These are phyloP conservation scores for Omphalotus guepiniiformis DNA, from an alignment of 768 basidiomycete species.

Conservation along the genomic window DNA sequence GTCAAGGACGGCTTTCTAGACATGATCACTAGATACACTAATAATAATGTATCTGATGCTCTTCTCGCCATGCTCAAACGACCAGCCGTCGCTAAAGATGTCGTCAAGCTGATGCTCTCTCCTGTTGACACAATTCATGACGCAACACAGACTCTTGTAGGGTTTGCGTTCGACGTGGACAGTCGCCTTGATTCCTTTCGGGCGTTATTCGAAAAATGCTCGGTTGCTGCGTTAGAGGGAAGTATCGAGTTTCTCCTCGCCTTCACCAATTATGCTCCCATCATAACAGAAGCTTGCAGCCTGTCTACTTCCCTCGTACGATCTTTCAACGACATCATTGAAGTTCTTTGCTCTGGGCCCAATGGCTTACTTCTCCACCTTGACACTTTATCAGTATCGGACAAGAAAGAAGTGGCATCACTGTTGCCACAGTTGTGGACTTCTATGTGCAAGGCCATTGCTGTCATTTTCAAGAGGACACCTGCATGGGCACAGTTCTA, in stretches of 20 bases:
- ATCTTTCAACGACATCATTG: constrained; percentile 89
- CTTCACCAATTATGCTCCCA: constrained; percentile 59
- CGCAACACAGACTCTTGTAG: constrained; percentile 75
- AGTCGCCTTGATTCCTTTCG: constrained; percentile 85
- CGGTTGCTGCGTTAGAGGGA: constrained; percentile 65
- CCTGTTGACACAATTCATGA: constrained; percentile 72
- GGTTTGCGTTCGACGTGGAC: constrained; percentile 87
- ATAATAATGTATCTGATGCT: constrained; percentile 50
- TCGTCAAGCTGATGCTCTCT: constrained; percentile 73
- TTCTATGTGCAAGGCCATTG: constrained; percentile 73
- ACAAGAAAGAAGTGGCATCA: constrained; percentile 42
- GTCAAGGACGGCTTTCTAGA: constrained; percentile 63
- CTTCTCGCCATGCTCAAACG: constrained; percentile 52
- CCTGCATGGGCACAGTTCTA: constrained; percentile 79
- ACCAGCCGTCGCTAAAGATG: constrained; percentile 52
- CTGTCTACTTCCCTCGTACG: constrained; percentile 88
- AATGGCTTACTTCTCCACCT: constrained; percentile 65
- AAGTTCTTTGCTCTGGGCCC: constrained; percentile 72
- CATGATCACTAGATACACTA: constrained; percentile 59
- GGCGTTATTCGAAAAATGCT: constrained; percentile 63
- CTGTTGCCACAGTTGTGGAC: constrained; percentile 74
- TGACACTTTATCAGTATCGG: constrained; percentile 43
- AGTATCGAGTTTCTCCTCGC: constrained; percentile 61
- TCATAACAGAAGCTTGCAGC: constrained; percentile 80
- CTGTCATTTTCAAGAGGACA: constrained; percentile 82